These are phyloP conservation scores for Meyerozyma elateridarum DNA, from an alignment of 1,139 yeast genomes.

Conservation along the genomic window DNA sequence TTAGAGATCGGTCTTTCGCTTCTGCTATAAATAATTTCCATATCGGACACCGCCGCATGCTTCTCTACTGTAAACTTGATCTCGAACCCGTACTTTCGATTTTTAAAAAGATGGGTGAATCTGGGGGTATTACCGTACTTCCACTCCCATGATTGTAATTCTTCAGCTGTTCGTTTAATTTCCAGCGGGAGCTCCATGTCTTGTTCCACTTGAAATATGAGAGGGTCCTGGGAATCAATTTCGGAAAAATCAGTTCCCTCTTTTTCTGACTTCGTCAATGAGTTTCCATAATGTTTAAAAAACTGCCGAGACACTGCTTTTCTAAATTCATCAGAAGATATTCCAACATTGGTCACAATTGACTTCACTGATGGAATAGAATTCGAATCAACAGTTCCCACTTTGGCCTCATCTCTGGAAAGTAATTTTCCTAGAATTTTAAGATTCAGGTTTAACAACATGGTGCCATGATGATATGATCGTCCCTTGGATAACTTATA, in stretches of 20 bases:
- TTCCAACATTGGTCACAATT: conserved; percentile 61
- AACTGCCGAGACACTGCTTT: conserved; percentile 46
- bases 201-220: conserved; percentile 21
- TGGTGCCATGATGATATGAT: conserved; percentile 95
- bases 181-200: conserved; percentile 40
- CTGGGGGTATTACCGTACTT: conserved; percentile 66
- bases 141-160: conserved; percentile 64
- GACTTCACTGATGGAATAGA: conserved; percentile 74
- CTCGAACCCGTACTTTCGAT: conserved; percentile 25
- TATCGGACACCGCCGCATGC: conserved; percentile 22
- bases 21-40: conserved; percentile 12
- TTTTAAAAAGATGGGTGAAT: conserved; percentile 45
- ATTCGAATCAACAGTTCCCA: conserved; percentile 49
- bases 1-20: background rate
- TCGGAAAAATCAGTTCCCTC: conserved; percentile 24
- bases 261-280: conserved; percentile 11
- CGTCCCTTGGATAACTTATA: conserved; percentile 78
- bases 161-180: conserved; percentile 37
- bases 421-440: conserved; percentile 54
- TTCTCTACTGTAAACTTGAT: conserved; percentile 41
- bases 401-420: conserved; percentile 38
- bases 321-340: conserved; percentile 45
- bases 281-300: conserved; percentile 25
- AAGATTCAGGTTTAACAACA: conserved; percentile 70
- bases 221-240: conserved; percentile 12